phyloP scores from a whole-genome alignment of 352 stramenopile species.

The Saprolegnia parasitica region DNA sequence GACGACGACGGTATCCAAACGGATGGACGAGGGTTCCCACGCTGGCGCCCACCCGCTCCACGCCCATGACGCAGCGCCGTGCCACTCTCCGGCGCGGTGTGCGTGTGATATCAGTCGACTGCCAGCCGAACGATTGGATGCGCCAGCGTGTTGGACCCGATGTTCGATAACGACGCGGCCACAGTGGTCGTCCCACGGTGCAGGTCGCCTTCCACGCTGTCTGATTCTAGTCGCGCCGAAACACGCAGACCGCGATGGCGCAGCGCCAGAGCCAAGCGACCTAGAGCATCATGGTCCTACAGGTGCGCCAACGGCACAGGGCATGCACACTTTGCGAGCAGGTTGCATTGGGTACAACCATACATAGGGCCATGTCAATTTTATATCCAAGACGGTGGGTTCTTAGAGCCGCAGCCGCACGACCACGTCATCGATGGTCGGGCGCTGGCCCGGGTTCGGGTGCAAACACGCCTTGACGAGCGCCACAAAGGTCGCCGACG shows the following conservation, averaged over 20 bases:
- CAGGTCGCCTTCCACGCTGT: not conserved
- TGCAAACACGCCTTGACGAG: conserved; percentile 11
- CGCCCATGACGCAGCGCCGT: not conserved
- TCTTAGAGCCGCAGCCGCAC: conserved; percentile 3
- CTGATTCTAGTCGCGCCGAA: not conserved
- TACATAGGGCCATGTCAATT: too few relatives aligned
- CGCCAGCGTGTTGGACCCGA: not conserved
- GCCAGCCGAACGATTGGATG: not conserved
- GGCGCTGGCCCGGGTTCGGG: conserved; percentile 9
- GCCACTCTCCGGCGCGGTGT: not conserved
- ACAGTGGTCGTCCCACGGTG: not conserved
- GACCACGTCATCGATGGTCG: conserved; percentile 18
- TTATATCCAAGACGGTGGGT: too few relatives aligned
- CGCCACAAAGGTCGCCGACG: not conserved
- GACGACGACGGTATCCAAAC: not conserved
- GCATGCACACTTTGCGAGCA: too few relatives aligned
- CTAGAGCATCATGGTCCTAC: too few relatives aligned
- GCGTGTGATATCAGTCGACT: not conserved
- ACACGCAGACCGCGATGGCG: too few relatives aligned
- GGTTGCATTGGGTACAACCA: too few relatives aligned
- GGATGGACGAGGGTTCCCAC: not conserved
- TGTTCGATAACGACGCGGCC: not conserved
- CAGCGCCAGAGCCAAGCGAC: too few relatives aligned
- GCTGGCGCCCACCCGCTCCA: too few relatives aligned
- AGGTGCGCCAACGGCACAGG: too few relatives aligned